Percentiles rank a stretch among this genome's conserved stretches.
Evolutionary conservation across 768 basidiomycete species (phyloP).

Genomic region (Ramaria sp.): DNA sequence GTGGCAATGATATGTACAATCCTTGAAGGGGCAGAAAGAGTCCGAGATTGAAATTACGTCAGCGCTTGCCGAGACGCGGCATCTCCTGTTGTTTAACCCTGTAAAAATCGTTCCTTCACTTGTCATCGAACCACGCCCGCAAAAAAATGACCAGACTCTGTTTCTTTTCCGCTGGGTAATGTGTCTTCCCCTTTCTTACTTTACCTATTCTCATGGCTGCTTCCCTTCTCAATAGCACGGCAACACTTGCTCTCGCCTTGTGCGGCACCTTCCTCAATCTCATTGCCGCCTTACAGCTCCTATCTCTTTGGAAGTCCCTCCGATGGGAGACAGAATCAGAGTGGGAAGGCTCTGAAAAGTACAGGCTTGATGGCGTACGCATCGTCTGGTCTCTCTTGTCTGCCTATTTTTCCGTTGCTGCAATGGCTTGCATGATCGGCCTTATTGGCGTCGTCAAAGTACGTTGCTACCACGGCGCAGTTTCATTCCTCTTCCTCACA

Average conservation of each 20-base stretch:
- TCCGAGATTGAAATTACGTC: no score
- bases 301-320: constrained; percentile 33
- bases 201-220: background rate
- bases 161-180: background rate
- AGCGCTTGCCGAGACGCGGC: no score
- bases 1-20: no score
- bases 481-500: background rate
- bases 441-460: constrained; percentile 64
- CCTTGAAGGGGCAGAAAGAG: no score
- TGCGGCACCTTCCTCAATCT: constrained; percentile 31
- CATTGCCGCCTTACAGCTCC: constrained; percentile 28
- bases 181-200: background rate
- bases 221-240: constrained; percentile 19
- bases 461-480: constrained; percentile 13
- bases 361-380: constrained; percentile 30
- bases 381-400: constrained; percentile 52
- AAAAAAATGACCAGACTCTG: background rate
- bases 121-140: background rate
- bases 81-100: no score
- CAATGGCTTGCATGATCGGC: constrained; percentile 53
- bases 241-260: constrained; percentile 27
- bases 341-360: constrained; percentile 32
- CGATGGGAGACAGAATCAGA: constrained; percentile 37
- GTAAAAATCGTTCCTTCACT: no score
- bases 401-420: constrained; percentile 55